phyloP scores from a whole-genome alignment of 108 stramenopile genomes.

The Nannochloropsis gaditana region DNA sequence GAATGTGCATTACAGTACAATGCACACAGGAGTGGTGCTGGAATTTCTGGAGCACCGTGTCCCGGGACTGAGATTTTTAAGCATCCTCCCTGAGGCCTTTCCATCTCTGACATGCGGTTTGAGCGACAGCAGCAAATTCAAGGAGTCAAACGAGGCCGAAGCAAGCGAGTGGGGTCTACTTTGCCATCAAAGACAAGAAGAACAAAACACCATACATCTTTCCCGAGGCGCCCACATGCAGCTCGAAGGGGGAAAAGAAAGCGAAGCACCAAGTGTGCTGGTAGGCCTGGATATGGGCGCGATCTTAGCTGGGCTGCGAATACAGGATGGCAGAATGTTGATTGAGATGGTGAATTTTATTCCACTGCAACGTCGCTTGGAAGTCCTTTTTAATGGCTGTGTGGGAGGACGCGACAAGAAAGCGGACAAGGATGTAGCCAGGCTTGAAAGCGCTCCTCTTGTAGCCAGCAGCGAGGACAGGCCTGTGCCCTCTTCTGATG shows the following conservation, averaged over 20 bases:
- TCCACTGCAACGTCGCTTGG: background rate
- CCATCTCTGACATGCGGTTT: background rate
- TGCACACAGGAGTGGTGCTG: background rate
- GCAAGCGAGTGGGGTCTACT: too few species aligned
- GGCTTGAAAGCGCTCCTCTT: too few species aligned
- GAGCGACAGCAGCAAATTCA: background rate
- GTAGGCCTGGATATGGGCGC: background rate
- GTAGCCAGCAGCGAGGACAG: background rate
- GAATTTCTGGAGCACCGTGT: slow-evolving; percentile 20
- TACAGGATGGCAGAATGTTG: background rate
- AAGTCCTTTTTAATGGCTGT: background rate
- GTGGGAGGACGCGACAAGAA: too few species aligned
- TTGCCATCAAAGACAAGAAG: too few species aligned
- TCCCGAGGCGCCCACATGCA: too few species aligned
- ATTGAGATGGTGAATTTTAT: background rate
- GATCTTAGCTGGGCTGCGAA: background rate
- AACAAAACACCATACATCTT: too few species aligned
- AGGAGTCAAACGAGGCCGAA: too few species aligned
- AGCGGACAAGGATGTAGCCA: too few species aligned
- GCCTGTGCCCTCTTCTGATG: background rate
- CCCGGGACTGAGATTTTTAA: slow-evolving; percentile 1
- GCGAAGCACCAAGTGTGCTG: background rate
- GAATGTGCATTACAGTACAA: background rate
- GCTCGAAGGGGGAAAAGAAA: background rate
- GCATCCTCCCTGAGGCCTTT: background rate